phyloP scores from a whole-genome alignment of 768 basidiomycete species.

The Pilatotrama ljubarskyi region DNA sequence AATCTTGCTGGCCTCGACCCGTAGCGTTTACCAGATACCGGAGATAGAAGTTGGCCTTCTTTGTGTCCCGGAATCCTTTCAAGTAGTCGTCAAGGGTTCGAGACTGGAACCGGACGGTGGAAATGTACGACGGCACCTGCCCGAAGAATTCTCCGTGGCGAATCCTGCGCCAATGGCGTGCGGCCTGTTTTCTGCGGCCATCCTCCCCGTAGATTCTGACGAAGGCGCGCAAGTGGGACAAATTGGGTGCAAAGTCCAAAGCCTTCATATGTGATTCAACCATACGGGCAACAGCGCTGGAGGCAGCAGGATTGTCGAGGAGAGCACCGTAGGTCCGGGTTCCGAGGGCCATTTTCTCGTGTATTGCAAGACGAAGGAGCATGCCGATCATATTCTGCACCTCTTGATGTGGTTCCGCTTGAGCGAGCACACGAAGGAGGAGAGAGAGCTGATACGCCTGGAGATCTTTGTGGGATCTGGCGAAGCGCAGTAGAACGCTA shows the following conservation, averaged over 20 bases:
- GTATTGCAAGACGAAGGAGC: constrained; percentile 2
- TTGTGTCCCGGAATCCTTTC: not conserved
- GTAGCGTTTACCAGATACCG: not conserved
- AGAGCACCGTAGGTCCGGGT: not conserved
- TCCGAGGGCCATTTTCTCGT: not conserved
- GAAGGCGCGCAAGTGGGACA: constrained; percentile 4
- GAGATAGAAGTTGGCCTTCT: not conserved
- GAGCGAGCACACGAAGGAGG: constrained; percentile 10
- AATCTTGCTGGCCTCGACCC: not conserved
- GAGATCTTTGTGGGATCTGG: constrained; percentile 34
- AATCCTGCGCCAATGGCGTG: constrained; percentile 9
- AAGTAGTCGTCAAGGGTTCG: constrained; percentile 6
- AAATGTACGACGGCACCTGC: not conserved
- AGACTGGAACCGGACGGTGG: not conserved
- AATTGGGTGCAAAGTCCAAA: constrained; percentile 1
- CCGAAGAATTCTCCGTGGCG: constrained; percentile 2
- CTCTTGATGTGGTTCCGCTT: not conserved
- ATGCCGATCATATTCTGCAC: not conserved
- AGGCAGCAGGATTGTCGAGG: not conserved
- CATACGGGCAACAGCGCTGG: not conserved
- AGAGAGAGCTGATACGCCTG: constrained; percentile 15
- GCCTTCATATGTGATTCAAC: constrained; percentile 5
- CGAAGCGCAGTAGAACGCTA: constrained; percentile 34
- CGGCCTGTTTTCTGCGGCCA: not conserved
- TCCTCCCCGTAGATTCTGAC: not conserved